Conservation (phyloP, 148 eudicot genomes). For the Chenopodium berlandieri region DNA sequence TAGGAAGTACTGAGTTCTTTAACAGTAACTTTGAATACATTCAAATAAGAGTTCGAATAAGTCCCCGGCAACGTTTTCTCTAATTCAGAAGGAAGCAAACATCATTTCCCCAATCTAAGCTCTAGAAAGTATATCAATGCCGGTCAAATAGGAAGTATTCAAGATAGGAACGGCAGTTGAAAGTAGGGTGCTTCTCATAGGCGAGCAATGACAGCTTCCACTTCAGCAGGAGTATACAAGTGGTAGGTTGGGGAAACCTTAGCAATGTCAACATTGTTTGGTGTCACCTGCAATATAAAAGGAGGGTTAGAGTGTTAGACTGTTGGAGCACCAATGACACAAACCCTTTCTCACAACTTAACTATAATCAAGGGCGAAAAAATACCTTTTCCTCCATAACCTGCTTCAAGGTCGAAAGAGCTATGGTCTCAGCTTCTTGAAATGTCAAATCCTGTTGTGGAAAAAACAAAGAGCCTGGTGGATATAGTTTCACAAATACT, state of each 20-base stretch:
- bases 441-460: conserved; percentile 69
- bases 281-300: conserved; percentile 62
- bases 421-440: conserved; percentile 89
- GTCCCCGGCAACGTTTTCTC: background rate
- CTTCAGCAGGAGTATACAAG: conserved; percentile 86
- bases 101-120: background rate
- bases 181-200: conserved; percentile 40
- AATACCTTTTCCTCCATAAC: conserved; percentile 98
- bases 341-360: background rate
- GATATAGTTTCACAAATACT: background rate
- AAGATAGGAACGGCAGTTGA: background rate
- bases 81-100: background rate
- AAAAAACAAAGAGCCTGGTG: conserved; percentile 14
- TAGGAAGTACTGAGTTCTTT: background rate
- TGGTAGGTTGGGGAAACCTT: conserved; percentile 94
- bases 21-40: background rate
- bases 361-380: background rate
- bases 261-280: conserved; percentile 96
- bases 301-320: background rate
- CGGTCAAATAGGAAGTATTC: background rate
- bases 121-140: background rate
- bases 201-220: conserved; percentile 83
- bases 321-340: background rate
- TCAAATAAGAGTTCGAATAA: background rate
- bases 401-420: conserved; percentile 95